A percentile compares a stretch with the other conserved stretches of the same genome.
Evolutionary conservation across 257 asterid species (phyloP).

Genomic region (Parsonsia alboflavescens): DNA sequence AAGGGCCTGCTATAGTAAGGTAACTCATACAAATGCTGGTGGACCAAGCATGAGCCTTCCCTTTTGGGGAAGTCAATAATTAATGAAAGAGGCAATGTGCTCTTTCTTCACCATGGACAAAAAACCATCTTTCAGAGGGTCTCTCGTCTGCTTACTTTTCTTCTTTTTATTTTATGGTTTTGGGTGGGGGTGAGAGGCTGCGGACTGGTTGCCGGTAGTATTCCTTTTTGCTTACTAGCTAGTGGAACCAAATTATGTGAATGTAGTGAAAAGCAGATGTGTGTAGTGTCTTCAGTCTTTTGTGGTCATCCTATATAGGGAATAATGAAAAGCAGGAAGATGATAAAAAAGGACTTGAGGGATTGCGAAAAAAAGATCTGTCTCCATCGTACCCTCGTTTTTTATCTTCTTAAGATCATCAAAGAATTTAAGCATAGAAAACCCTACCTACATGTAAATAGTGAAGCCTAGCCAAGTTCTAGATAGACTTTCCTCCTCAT

Average conservation of each 20-base stretch:
- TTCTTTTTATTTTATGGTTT: not conserved
- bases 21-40: not conserved
- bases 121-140: not conserved
- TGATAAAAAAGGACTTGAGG: not conserved
- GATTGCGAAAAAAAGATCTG: no score
- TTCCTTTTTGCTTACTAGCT: not conserved
- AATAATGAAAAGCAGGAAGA: not conserved
- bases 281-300: not conserved
- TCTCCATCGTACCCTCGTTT: no score
- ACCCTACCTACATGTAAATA: no score
- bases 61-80: no score
- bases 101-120: not conserved
- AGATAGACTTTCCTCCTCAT: no score
- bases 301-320: not conserved
- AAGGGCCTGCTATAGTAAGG: conserved; percentile 8
- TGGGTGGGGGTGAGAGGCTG: not conserved
- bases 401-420: no score
- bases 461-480: no score
- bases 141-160: not conserved
- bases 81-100: not conserved
- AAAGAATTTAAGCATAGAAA: no score
- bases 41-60: conserved; percentile 1
- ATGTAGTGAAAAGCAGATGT: not conserved
- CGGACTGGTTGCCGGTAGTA: not conserved
- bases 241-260: not conserved